A percentile compares a stretch with the other conserved stretches of the same genome.
Conservation (phyloP, 345 rosid genomes). For the Camelina hispida region DNA sequence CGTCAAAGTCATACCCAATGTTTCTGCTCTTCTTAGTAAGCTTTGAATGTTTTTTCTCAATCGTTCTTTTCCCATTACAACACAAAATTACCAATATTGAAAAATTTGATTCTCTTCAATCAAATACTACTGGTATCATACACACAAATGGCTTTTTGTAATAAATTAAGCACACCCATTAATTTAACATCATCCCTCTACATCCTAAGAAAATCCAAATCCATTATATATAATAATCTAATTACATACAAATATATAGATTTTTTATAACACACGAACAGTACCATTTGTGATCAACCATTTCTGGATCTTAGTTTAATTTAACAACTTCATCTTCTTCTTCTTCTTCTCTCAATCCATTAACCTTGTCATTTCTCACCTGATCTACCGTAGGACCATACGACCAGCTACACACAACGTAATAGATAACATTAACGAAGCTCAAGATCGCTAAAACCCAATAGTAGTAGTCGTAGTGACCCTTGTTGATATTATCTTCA, state of each 20-base stretch:
- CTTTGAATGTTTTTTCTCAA: too few relatives aligned
- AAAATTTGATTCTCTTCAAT: constrained; percentile 32
- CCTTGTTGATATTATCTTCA: constrained; percentile 67
- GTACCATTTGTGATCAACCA: constrained; percentile 11
- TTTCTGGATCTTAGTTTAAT: constrained; percentile 24
- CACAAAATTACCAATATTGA: not conserved
- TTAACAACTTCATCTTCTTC: constrained; percentile 43
- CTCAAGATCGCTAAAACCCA: constrained; percentile 74
- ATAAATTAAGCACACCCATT: constrained; percentile 26
- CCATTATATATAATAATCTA: constrained; percentile 31
- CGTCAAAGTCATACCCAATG: not conserved
- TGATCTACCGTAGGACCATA: constrained; percentile 65
- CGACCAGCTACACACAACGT: constrained; percentile 72
- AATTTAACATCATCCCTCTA: constrained; percentile 22
- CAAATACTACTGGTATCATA: constrained; percentile 24
- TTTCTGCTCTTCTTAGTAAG: constrained; percentile 41
- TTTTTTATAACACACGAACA: constrained; percentile 15
- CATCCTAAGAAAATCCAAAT: constrained; percentile 40
- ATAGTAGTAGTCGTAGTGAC: constrained; percentile 75
- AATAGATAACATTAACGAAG: constrained; percentile 64
- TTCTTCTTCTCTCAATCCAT: constrained; percentile 47
- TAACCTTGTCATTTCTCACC: constrained; percentile 48
- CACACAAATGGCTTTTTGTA: constrained; percentile 19
- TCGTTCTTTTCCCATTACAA: constrained; percentile 10
- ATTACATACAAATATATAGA: constrained; percentile 40